phyloP scores from a whole-genome alignment of 228 moss, liverwort and hornwort genomes.

The Sphagnum magellanicum region DNA sequence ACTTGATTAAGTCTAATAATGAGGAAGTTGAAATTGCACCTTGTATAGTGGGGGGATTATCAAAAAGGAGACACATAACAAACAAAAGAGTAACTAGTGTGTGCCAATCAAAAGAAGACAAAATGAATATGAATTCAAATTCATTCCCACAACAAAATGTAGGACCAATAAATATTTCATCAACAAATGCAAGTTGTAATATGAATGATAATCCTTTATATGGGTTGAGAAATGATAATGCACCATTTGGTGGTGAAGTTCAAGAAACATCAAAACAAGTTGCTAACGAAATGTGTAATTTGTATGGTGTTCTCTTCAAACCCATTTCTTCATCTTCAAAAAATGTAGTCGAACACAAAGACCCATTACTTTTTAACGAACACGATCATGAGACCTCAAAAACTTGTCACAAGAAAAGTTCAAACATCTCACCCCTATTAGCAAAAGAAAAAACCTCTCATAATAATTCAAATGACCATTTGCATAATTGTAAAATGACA shows the following conservation, averaged over 20 bases:
- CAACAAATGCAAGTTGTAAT: constrained; percentile 11
- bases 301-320: neutral
- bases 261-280: neutral
- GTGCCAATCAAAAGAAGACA: no score
- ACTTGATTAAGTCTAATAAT: no score
- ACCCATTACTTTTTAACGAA: neutral
- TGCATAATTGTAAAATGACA: no score
- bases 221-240: constrained; percentile 20
- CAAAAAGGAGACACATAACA: no score
- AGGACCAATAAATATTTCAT: constrained; percentile 3
- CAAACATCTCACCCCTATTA: neutral
- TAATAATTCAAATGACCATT: no score
- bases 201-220: constrained; percentile 30
- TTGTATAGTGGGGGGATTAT: no score
- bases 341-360: neutral
- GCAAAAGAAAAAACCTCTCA: no score
- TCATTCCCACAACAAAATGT: neutral
- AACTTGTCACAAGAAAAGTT: neutral
- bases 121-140: no score
- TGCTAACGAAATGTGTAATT: neutral
- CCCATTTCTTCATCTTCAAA: neutral
- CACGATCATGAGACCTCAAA: neutral
- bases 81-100: no score
- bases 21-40: no score
- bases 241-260: neutral